These are phyloP conservation scores for Bothia castanella DNA, from an alignment of 1,284 basidiomycete genomes.

Conservation along the genomic window DNA sequence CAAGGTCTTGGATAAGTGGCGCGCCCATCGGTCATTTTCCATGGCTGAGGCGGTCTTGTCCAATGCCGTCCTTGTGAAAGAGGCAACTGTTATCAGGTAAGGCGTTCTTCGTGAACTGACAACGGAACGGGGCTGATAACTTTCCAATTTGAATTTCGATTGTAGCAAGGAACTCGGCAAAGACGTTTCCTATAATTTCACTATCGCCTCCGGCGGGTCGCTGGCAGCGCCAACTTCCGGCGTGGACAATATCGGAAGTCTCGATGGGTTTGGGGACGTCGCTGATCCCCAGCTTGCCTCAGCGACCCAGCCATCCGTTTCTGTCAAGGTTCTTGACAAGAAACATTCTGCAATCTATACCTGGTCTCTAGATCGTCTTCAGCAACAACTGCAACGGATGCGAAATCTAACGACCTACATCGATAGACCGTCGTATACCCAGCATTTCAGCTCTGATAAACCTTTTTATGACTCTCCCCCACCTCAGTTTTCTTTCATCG, in stretches of 20 bases:
- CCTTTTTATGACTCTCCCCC: slow-evolving; percentile 87
- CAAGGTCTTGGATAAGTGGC: slow-evolving; percentile 82
- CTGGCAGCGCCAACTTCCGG: slow-evolving; percentile 79
- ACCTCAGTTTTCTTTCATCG: slow-evolving; percentile 88
- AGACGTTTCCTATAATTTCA: slow-evolving; percentile 88
- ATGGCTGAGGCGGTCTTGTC: slow-evolving; percentile 91
- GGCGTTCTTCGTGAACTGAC: slow-evolving; percentile 20
- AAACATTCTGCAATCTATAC: slow-evolving; percentile 81
- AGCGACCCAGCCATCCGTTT: slow-evolving; percentile 78
- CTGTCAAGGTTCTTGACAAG: slow-evolving; percentile 88
- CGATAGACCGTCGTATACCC: slow-evolving; percentile 87
- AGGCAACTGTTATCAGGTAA: slow-evolving; percentile 92
- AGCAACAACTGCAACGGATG: slow-evolving; percentile 90
- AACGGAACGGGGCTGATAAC: slow-evolving; percentile 1
- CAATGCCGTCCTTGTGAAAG: slow-evolving; percentile 85
- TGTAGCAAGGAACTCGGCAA: slow-evolving; percentile 80
- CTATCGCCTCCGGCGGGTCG: slow-evolving; percentile 79
- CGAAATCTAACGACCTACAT: slow-evolving; percentile 91
- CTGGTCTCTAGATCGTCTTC: slow-evolving; percentile 88
- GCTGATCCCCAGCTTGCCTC: slow-evolving; percentile 71
- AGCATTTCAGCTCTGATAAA: slow-evolving; percentile 90
- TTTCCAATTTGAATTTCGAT: slow-evolving; percentile 14
- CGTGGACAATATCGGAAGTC: slow-evolving; percentile 80
- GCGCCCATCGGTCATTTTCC: slow-evolving; percentile 75
- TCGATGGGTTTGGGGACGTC: slow-evolving; percentile 93